These are phyloP conservation scores for Penicillium ochrochloron DNA, from an alignment of 495 filamentous ascomycete genomes.

Conservation along the genomic window DNA sequence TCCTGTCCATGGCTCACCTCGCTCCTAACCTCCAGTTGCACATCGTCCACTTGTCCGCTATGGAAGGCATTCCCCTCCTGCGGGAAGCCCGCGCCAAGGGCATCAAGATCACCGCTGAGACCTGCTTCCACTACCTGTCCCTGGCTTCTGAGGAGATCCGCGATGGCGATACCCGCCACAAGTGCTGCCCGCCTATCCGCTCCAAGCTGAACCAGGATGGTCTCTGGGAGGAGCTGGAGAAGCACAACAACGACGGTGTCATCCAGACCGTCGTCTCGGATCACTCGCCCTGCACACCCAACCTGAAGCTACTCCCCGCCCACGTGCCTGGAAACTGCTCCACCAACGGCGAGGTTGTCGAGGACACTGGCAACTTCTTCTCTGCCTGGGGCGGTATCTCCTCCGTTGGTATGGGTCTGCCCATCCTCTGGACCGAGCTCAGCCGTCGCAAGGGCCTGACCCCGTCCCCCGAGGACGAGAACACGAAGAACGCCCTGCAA, in stretches of 20 bases:
- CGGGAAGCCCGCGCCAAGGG: constrained; percentile 77
- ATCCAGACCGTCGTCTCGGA: constrained; percentile 96
- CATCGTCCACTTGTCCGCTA: constrained; percentile 93
- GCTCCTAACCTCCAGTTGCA: constrained; percentile 87
- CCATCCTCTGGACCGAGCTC: constrained; percentile 86
- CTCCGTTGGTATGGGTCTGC: constrained; percentile 88
- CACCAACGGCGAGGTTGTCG: constrained; percentile 30
- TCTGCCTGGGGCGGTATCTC: constrained; percentile 96
- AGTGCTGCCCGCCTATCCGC: constrained; percentile 97
- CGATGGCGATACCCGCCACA: constrained; percentile 92
- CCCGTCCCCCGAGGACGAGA: constrained; percentile 44
- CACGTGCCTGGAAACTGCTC: constrained; percentile 56
- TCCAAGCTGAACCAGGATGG: constrained; percentile 80
- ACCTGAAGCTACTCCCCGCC: constrained; percentile 84
- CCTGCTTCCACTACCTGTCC: constrained; percentile 97
- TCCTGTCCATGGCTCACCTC: constrained; percentile 76
- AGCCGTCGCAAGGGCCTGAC: constrained; percentile 56
- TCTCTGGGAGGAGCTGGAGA: constrained; percentile 81
- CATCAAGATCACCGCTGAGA: constrained; percentile 92
- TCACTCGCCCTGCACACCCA: constrained; percentile 93
- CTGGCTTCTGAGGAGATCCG: constrained; percentile 84
- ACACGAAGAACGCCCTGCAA: constrained; percentile 56
- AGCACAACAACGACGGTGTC: constrained; percentile 67
- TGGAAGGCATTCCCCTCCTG: constrained; percentile 90
- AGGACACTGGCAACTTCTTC: constrained; percentile 77